Evolutionary conservation across 2,329 filamentous ascomycete species (phyloP).

Genomic region (Bipolaris victoriae): DNA sequence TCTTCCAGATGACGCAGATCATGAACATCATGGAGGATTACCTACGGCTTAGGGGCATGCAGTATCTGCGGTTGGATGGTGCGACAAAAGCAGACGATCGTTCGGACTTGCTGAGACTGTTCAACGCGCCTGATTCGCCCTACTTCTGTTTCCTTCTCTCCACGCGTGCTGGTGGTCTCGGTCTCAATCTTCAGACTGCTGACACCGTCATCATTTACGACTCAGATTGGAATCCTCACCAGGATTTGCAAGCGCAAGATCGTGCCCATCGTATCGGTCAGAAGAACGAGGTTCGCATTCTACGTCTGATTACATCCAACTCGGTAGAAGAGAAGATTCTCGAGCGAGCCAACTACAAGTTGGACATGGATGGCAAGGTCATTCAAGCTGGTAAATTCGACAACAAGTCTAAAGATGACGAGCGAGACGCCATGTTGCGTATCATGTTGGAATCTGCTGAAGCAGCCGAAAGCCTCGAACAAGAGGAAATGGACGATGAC

Average conservation of each 20-base stretch:
- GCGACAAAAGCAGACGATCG: conserved; percentile 98
- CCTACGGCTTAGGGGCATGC: conserved; percentile 78
- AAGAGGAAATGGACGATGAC: conserved; percentile 98
- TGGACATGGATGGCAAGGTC: conserved; percentile 99
- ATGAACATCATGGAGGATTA: conserved; percentile 99
- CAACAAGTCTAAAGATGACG: conserved; percentile 98
- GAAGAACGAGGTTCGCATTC: conserved; percentile 98
- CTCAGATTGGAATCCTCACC: conserved; percentile 99
- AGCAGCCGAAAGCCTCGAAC: conserved; percentile 73
- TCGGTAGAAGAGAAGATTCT: conserved; percentile 99
- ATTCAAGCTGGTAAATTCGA: conserved; percentile 99
- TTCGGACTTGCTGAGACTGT: conserved; percentile 83
- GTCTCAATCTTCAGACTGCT: conserved; percentile 94
- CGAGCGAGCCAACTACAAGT: conserved; percentile 94
- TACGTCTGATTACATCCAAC: conserved; percentile 93
- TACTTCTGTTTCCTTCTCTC: conserved; percentile 99
- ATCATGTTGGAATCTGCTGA: conserved; percentile 86
- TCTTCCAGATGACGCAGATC: conserved; percentile 99
- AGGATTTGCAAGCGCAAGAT: conserved; percentile 98
- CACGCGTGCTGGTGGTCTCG: conserved; percentile 95
- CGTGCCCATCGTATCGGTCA: conserved; percentile 99
- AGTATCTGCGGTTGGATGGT: conserved; percentile 92
- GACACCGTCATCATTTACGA: conserved; percentile 99
- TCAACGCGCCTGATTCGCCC: conserved; percentile 87
- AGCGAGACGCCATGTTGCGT: conserved; percentile 94